Evolutionary conservation across 2,329 filamentous ascomycete genomes (phyloP), one percentile per base, ranked within the genome.

Genomic region (Teratosphaeria destructans): DNA sequence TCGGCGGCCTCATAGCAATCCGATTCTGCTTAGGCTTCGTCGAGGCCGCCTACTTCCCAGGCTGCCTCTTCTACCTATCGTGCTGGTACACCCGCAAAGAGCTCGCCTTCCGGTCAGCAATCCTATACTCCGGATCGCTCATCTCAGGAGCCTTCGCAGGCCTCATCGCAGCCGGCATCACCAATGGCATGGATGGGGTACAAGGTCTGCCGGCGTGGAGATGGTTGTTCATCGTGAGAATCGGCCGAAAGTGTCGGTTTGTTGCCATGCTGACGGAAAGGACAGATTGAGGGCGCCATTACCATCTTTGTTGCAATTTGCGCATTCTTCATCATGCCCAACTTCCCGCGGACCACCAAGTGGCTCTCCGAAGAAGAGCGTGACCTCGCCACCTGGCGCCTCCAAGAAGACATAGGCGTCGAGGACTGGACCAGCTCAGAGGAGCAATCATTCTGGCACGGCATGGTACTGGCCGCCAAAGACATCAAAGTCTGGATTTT

Each of bases 121-220:
- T 81, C 52, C 76, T 82, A 58, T 82, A 81, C 66, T 77, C 78
- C 3, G 80, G 79, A 3, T 77, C 75, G 1, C 68, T 81, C 23
- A 73, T 82, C 34, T 76, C 75, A 57, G 77, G 71, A 54, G 79
- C 80, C 1, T 82, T 82, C 64, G 79, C 78, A n/a, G 79, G 77
- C 23, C 72, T 82, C 29, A 80, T 83, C 56, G 80, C 78, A 7
- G 80, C 80, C 3, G 79, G 78, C 3, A 80, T 82, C 34, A 71
- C 79, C 5, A 65, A 70, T 26, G 76, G 76, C 5, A 68, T 77
- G 61, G 68, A 70, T 26, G 68, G 71, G 16, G 64, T 64, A 16
- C 56, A 61, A 8, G 74, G 72, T 0, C 58, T 75, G 3, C 61
- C 64, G 7, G 73, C 71, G 0, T 76, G 73, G 73, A 66, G 67